Evolutionary conservation across 1,284 basidiomycete genomes (phyloP).

Genomic region (Austroboletus niveus): DNA sequence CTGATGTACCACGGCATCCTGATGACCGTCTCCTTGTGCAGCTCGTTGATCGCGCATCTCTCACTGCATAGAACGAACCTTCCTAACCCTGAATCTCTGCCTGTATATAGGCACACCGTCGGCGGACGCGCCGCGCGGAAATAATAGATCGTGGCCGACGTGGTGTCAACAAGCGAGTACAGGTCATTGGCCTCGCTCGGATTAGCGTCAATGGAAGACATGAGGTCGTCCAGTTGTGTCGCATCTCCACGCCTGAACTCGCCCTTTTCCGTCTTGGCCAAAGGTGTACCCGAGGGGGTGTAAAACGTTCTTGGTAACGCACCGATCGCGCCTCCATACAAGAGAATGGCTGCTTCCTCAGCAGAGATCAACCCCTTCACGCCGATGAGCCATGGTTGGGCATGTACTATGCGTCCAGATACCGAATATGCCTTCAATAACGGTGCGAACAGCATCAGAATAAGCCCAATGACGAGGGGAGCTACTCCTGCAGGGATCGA

Average conservation of each 20-base stretch:
- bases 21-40: constrained; percentile 26
- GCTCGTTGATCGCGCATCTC: constrained; percentile 17
- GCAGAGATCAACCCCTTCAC: constrained; percentile 28
- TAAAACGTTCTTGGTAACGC: constrained; percentile 18
- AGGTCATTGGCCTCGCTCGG: constrained; percentile 1
- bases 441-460: constrained; percentile 22
- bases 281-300: constrained; percentile 20
- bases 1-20: constrained; percentile 21
- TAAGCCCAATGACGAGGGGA: constrained; percentile 2
- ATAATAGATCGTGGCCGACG: constrained; percentile 27
- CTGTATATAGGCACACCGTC: constrained; percentile 27
- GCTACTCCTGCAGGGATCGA: not conserved
- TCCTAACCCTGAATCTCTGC: constrained; percentile 23
- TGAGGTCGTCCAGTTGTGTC: constrained; percentile 7
- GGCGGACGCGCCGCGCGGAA: constrained; percentile 23
- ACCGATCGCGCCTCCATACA: constrained; percentile 17
- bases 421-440: constrained; percentile 13
- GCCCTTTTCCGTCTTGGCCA: constrained; percentile 10
- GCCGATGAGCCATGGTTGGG: constrained; percentile 28
- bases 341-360: constrained; percentile 15
- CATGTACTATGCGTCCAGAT: constrained; percentile 15
- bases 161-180: constrained; percentile 22
- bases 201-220: not conserved
- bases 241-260: constrained; percentile 17
- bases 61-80: constrained; percentile 26